phyloP scores from a whole-genome alignment of 2,329 filamentous ascomycete genomes.

The Claviceps cyperi region DNA sequence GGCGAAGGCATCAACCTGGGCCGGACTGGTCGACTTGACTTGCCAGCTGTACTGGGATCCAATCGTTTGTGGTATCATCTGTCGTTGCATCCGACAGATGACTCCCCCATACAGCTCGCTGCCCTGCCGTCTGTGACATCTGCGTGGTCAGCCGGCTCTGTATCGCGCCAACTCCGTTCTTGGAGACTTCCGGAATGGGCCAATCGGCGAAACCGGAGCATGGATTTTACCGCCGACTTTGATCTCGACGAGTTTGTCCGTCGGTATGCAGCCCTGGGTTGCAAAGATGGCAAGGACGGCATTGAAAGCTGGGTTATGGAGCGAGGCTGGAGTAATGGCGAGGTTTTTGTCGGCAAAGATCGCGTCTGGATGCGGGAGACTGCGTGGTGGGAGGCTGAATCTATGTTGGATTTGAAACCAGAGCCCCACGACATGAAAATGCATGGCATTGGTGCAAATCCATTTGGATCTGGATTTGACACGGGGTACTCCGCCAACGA shows the following conservation, averaged over 20 bases:
- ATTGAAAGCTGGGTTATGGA: conserved; percentile 91
- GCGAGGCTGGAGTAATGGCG: conserved; percentile 94
- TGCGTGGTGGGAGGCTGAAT: conserved; percentile 97
- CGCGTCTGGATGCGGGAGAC: conserved; percentile 90
- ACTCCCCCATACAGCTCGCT: conserved; percentile 61
- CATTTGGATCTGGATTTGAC: conserved; percentile 39
- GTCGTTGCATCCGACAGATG: conserved; percentile 80
- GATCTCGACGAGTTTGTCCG: conserved; percentile 83
- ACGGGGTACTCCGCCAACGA: conserved; percentile 54
- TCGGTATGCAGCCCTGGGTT: conserved; percentile 72
- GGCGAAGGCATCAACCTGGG: conserved; percentile 72
- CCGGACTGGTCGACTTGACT: conserved; percentile 62
- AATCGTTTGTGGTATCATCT: conserved; percentile 95
- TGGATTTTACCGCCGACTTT: conserved; percentile 95
- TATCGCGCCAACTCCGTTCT: conserved; percentile 81
- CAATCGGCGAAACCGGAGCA: conserved; percentile 75
- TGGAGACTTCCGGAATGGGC: conserved; percentile 96
- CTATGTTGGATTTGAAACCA: conserved; percentile 80
- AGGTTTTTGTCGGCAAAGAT: conserved; percentile 80
- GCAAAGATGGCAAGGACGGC: conserved; percentile 77
- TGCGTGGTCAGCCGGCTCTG: conserved; percentile 81
- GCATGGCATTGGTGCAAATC: conserved; percentile 30
- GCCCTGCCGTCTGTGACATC: conserved; percentile 58
- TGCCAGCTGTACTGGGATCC: conserved; percentile 58
- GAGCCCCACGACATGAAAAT: conserved; percentile 26